phyloP scores from a whole-genome alignment of 352 stramenopile genomes.

The Phytopythium vexans region DNA sequence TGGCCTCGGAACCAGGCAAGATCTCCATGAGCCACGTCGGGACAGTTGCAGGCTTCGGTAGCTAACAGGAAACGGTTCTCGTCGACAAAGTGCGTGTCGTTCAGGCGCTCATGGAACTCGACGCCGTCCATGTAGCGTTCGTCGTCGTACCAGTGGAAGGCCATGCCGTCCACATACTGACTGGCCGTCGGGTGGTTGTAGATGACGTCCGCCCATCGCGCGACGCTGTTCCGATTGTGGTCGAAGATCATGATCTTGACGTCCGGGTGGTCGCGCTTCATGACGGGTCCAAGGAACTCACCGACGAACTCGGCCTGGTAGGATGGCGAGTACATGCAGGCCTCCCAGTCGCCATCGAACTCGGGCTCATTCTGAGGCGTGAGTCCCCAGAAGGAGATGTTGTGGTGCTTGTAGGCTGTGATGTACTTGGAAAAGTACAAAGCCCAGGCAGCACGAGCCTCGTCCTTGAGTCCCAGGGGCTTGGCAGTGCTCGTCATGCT shows the following conservation, averaged over 20 bases:
- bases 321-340: slow-evolving; percentile 49
- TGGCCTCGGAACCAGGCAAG: slow-evolving; percentile 84
- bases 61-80: slow-evolving; percentile 59
- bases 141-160: slow-evolving; percentile 89
- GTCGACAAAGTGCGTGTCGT: slow-evolving; percentile 66
- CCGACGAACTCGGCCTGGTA: slow-evolving; percentile 76
- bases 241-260: slow-evolving; percentile 91
- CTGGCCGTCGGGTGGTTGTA: slow-evolving; percentile 51
- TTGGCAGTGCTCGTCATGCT: slow-evolving; percentile 58
- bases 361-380: slow-evolving; percentile 91
- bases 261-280: slow-evolving; percentile 80
- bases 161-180: slow-evolving; percentile 87
- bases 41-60: slow-evolving; percentile 74
- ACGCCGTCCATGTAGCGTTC: slow-evolving; percentile 67
- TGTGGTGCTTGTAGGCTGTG: slow-evolving; percentile 81
- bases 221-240: slow-evolving; percentile 80
- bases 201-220: slow-evolving; percentile 65
- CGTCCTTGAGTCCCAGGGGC: slow-evolving; percentile 45
- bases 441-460: slow-evolving; percentile 75
- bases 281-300: slow-evolving; percentile 77
- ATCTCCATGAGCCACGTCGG: slow-evolving; percentile 45
- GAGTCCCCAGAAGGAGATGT: slow-evolving; percentile 86
- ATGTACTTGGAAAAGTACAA: slow-evolving; percentile 93
- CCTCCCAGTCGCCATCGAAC: slow-evolving; percentile 69
- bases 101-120: slow-evolving; percentile 64